phyloP scores from a whole-genome alignment of 768 basidiomycete genomes.

The Lactifluus volemus region DNA sequence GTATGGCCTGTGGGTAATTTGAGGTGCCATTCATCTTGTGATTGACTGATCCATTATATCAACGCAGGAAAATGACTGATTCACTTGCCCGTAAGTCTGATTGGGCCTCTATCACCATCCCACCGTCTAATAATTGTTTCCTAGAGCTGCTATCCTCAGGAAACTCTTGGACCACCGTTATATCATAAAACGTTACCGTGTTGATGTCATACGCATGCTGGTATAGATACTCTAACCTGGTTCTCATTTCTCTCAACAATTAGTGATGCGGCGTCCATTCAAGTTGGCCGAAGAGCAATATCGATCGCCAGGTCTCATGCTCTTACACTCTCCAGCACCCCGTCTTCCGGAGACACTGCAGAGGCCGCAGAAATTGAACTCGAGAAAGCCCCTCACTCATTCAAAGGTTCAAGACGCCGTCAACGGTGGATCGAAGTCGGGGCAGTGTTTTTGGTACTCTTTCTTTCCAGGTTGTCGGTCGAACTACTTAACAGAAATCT shows the following conservation, averaged over 20 bases:
- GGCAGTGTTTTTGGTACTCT: no score
- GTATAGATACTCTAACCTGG: constrained; percentile 6
- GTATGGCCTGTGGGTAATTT: background rate
- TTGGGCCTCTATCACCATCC: background rate
- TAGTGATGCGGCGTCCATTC: background rate
- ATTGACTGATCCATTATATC: background rate
- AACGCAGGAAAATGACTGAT: background rate
- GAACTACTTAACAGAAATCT: no score
- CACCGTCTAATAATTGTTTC: background rate
- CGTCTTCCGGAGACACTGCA: no score
- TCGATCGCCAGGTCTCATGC: no score
- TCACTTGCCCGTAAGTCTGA: background rate
- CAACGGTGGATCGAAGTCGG: no score
- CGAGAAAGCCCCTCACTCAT: no score
- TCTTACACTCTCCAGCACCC: no score
- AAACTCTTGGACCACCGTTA: background rate
- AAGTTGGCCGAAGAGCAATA: background rate
- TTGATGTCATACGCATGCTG: background rate
- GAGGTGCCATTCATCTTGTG: background rate
- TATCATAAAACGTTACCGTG: no score
- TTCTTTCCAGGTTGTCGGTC: no score
- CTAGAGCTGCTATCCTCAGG: background rate
- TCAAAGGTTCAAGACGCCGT: no score
- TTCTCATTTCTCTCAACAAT: constrained; percentile 10
- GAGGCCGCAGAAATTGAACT: no score